Evolutionary conservation across 805 yeast species (phyloP), one percentile per base, ranked within the genome.

Genomic region (Myxozyma udenii): DNA sequence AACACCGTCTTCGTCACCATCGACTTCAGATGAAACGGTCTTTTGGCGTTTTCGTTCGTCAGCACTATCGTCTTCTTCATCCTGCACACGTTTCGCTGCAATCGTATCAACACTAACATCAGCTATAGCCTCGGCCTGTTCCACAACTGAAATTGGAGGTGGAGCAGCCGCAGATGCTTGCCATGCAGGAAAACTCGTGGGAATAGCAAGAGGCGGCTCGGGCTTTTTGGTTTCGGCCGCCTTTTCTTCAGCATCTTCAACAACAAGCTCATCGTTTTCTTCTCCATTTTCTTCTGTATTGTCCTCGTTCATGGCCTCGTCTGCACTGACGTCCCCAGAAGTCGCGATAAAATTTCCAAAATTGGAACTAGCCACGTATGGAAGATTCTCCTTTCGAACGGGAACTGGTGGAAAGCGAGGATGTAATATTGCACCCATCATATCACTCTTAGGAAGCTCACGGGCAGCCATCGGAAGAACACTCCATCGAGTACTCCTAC

Each of bases 261-360:
- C n/a, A n/a, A n/a, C n/a, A n/a, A n/a, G n/a, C 3, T 46, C 48
- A 7, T 41, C 48, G 36, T 44, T 51, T 26, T 45, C 51, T 21
- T 51, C 60, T 41, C 48, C 58, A 48, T 71, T 73, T 42, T 72
- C 75, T 23, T 68, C 73, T 43, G 41, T 54, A 36, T 41, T 42
- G 26, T 48, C 46, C 45, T 52, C 44, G 36, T 11, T 49, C 57
- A 7, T 48, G 36, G 23, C 28, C 53, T 45, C 52, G 52, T 48
- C 46, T 39, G 56, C n/a, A 35, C 32, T 23, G 25, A 3, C 35
- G 32, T 18, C n/a, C n/a, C n/a, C n/a, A n/a, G n/a, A n/a, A n/a
- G n/a, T n/a, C n/a, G n/a, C n/a, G n/a, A n/a, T n/a, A n/a, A n/a
- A n/a, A n/a, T n/a, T n/a, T n/a, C n/a, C n/a, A n/a, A n/a, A n/a